Base-by-base conservation (phyloP, 148 eudicot genomes). In the Nepenthes gracilis region DNA sequence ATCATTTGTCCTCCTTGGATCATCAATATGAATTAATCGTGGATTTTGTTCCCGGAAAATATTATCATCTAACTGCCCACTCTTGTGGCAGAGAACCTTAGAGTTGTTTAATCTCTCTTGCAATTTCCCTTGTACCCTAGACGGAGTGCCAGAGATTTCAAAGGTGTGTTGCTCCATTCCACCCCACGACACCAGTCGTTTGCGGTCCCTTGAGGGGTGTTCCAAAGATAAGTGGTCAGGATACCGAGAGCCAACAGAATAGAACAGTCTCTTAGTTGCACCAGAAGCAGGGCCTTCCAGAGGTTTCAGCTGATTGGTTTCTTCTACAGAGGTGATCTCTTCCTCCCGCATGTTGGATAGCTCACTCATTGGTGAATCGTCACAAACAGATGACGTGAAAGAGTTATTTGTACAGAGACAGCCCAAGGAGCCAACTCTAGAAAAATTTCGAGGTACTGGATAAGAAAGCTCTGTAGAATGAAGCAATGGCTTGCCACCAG, bases 1-100 rank as follows among this genome's bases (percentile, higher is more conserved):
- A 59, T 84, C 85, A 60, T 85, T 85, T 55, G 98, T 88, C 77
- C 66, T 78, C 72, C 63, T 74, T n/a, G 96, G 88, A 72, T 88
- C 94, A 65, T 81, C 74, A 48, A 84, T 65, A 61, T 79, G 67
- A 61, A 84, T 79, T 59, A 74, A 54, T 67, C 90, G 68, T 8
- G 95, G 79, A 74, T 80, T 81, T 68, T 77, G 79, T 57, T 84
- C 84, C 63, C 72, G 82, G 36, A 77, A 74, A 45, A 78, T 60
- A 64, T 76, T 73, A 55, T 77, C 84, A 33, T 91, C 93, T 54
- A 87, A 76, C 71, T 72, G 97, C 81, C 85, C 84, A 71, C 85
- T 90, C 67, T 80, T 87, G 57, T 73, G 70, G 62, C 59, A 68
- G 65, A 72, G 62, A 67, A 76, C 70, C 67, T 78, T 84, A 58